Conservation (phyloP, 2,329 filamentous ascomycete species). For the Penicillium corylophilum region DNA sequence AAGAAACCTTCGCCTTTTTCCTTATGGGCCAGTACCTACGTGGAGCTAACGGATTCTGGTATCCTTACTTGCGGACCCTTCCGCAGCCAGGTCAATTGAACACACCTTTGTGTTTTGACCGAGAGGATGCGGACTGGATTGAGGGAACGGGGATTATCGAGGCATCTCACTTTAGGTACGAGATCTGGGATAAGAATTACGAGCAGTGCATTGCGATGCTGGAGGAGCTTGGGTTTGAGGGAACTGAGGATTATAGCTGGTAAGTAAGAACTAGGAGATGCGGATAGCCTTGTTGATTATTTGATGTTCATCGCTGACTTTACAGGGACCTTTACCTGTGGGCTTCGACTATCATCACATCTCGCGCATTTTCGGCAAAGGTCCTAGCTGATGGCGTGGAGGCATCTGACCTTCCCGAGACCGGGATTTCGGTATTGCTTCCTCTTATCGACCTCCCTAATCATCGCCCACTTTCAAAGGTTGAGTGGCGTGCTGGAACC, state of each 20-base stretch:
- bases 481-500: slow-evolving; percentile 56
- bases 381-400: slow-evolving; percentile 40
- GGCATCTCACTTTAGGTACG: slow-evolving; percentile 33
- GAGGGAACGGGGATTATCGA: slow-evolving; percentile 37
- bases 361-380: slow-evolving; percentile 46
- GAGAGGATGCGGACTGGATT: slow-evolving; percentile 57
- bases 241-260: slow-evolving; percentile 38
- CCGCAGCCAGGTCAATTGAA: slow-evolving; percentile 62
- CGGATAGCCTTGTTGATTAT: neutral
- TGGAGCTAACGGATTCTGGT: slow-evolving; percentile 62
- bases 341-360: slow-evolving; percentile 47
- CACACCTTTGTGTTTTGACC: slow-evolving; percentile 64
- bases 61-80: slow-evolving; percentile 64
- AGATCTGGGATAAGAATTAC: slow-evolving; percentile 41
- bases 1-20: slow-evolving; percentile 66
- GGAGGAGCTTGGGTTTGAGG: slow-evolving; percentile 31
- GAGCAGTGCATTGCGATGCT: slow-evolving; percentile 32
- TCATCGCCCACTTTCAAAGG: slow-evolving; percentile 61
- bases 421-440: slow-evolving; percentile 67
- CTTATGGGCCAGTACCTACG: slow-evolving; percentile 66
- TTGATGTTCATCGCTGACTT: slow-evolving; percentile 6
- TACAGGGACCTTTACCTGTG: slow-evolving; percentile 47
- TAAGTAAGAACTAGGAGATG: slow-evolving; percentile 17
- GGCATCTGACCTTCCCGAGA: slow-evolving; percentile 44
- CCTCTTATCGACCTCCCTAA: slow-evolving; percentile 72